A percentile compares a stretch with the other conserved stretches of the same genome.
Conservation (phyloP, 139 green algal genomes). For the Asterochloris sp. region DNA sequence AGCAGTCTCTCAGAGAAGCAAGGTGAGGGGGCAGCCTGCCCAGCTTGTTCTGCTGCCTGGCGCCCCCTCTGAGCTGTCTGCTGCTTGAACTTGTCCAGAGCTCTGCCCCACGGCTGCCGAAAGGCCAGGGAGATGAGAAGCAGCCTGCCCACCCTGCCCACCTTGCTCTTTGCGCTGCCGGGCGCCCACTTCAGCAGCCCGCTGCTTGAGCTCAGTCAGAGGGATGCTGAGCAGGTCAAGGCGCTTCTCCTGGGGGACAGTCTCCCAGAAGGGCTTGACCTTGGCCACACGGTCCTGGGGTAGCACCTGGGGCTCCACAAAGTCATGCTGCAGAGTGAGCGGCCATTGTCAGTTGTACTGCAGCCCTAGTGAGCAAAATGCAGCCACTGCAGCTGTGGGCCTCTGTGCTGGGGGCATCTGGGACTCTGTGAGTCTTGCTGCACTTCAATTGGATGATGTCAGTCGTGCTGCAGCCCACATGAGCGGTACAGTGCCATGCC, state of each 20-base stretch:
- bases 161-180: constrained; percentile 19
- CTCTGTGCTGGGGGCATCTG: too few relatives aligned
- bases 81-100: constrained; percentile 10
- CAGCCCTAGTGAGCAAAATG: too few relatives aligned
- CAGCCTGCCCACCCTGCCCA: constrained; percentile 22
- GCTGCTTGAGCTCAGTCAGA: constrained; percentile 47
- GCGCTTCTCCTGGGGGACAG: constrained; percentile 49
- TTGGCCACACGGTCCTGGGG: constrained; percentile 63
- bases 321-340: too few relatives aligned
- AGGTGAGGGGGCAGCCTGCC: too few relatives aligned
- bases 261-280: constrained; percentile 74
- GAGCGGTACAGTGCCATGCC: too few relatives aligned
- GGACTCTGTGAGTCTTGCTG: too few relatives aligned
- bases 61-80: constrained; percentile 22
- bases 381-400: constrained; percentile 11
- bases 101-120: not conserved
- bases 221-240: constrained; percentile 53
- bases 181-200: constrained; percentile 36
- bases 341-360: too few relatives aligned
- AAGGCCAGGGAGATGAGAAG: not conserved
- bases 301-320: not conserved
- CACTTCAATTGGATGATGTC: too few relatives aligned
- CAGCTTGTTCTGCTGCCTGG: too few relatives aligned
- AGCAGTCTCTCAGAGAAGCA: too few relatives aligned
- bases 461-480: too few relatives aligned